phyloP scores from a whole-genome alignment of 2,329 filamentous ascomycete species.

The Cordyceps javanica region DNA sequence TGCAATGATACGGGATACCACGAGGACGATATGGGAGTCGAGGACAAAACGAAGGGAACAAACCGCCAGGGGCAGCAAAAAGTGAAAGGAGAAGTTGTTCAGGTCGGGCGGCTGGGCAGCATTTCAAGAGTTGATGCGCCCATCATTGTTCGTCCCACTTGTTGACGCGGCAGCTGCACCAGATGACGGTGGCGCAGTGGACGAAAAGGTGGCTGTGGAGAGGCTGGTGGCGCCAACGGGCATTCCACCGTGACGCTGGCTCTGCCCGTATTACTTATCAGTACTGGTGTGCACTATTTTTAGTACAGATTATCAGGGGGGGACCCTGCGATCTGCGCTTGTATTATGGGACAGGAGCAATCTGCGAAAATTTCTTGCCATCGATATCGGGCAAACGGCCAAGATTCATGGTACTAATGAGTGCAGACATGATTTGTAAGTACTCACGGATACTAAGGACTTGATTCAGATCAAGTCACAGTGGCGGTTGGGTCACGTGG shows the following conservation, averaged over 20 bases:
- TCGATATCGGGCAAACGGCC: too few relatives aligned
- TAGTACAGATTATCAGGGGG: neutral
- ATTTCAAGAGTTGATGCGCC: neutral
- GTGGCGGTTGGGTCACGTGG: neutral
- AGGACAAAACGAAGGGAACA: neutral
- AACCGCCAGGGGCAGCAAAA: neutral
- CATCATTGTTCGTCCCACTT: neutral
- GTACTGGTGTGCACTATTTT: neutral
- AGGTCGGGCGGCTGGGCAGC: conserved; percentile 9
- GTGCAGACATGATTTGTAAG: too few relatives aligned
- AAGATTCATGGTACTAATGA: neutral
- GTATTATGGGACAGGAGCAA: conserved; percentile 2
- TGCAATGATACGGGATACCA: neutral
- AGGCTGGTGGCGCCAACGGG: neutral
- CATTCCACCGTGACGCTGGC: neutral
- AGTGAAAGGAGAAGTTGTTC: neutral
- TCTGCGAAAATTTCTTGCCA: too few relatives aligned
- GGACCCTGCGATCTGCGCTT: conserved; percentile 4
- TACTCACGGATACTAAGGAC: neutral
- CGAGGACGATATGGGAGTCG: too few relatives aligned
- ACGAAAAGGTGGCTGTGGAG: conserved; percentile 5
- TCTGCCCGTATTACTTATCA: neutral
- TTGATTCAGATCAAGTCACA: neutral
- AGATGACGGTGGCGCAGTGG: neutral
- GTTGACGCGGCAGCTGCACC: conserved; percentile 9